Evolutionary conservation across 257 asterid species (phyloP), one percentile per base, ranked within the genome.

Genomic region (Solanum chaucha): DNA sequence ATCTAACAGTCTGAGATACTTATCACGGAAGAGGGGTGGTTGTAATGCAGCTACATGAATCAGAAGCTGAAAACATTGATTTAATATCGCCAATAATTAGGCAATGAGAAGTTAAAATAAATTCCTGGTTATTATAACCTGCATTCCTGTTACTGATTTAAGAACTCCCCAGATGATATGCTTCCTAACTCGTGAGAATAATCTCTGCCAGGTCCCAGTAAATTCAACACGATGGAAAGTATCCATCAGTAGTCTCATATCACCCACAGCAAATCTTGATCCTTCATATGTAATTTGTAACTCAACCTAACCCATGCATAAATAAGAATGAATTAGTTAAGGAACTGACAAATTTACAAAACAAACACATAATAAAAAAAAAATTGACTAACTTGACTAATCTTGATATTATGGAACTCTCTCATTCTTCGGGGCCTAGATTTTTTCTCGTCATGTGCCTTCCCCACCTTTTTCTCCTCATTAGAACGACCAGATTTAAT

Each of bases 131-230:
- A 75, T 77, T 65, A 68, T 88, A 91, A 94, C 99, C 99, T 97
- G 99, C 98, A 97, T 97, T 89, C 99, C 99, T 1, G 99, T 97
- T 91, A 97, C 99, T 84, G 99, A 97, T 92, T 97, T 97, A 67
- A 97, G 91, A 88, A 97, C 99, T 75, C 99, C 99, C 99, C 99
- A 97, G 40, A 97, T 97, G 67, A 97, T 95, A 90, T 97, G 99
- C 94, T 97, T 97, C 93, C 96, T 97, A 83, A 97, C 99, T 85
- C 99, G 97, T 58, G 99, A 97, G 92, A 97, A 97, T 88, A 97
- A 89, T 92, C 98, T 92, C 94, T 98, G 94, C 99, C 99, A 97
- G 72, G 99, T 97, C 85, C 99, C 99, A 88, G 98, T 93, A 88
- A 95, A 97, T 91, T 96, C 99, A 90, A 88, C 98, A 67, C 96